Conservation (phyloP, 1,284 basidiomycete species). For the Papiliotrema nemorosa region DNA sequence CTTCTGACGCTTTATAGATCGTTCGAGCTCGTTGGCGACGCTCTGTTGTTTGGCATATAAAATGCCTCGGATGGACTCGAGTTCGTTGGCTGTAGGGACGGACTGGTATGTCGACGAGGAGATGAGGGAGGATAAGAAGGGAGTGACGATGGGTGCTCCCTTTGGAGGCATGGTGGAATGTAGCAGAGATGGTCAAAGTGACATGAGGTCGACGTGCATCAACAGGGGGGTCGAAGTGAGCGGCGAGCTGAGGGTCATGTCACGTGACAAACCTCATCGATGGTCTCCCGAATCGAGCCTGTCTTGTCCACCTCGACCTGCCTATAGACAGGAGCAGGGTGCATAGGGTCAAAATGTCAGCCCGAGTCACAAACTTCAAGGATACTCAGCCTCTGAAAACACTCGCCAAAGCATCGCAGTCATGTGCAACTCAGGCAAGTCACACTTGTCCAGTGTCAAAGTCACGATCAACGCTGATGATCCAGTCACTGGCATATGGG, state of each 20-base stretch:
- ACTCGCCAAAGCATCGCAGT: conserved; percentile 38
- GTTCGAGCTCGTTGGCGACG: conserved; percentile 42
- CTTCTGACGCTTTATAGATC: conserved; percentile 60
- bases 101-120: conserved; percentile 44
- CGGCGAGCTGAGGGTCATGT: background rate
- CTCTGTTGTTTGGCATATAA: conserved; percentile 66
- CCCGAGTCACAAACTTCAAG: conserved; percentile 28
- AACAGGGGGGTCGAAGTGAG: background rate
- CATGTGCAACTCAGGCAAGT: conserved; percentile 42
- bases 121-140: conserved; percentile 30
- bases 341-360: no score
- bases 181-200: no score
- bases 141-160: conserved; percentile 14
- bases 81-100: conserved; percentile 67
- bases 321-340: no score
- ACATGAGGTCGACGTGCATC: background rate
- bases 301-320: no score
- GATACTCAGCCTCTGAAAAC: conserved; percentile 45
- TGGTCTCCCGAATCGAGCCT: no score
- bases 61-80: conserved; percentile 62
- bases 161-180: conserved; percentile 1
- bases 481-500: conserved; percentile 49
- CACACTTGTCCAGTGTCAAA: no score
- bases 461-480: background rate
- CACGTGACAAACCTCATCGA: no score